Evolutionary conservation across 306 rosid genomes (phyloP), one percentile per base, ranked within the genome.

Genomic region (Pueraria montana): DNA sequence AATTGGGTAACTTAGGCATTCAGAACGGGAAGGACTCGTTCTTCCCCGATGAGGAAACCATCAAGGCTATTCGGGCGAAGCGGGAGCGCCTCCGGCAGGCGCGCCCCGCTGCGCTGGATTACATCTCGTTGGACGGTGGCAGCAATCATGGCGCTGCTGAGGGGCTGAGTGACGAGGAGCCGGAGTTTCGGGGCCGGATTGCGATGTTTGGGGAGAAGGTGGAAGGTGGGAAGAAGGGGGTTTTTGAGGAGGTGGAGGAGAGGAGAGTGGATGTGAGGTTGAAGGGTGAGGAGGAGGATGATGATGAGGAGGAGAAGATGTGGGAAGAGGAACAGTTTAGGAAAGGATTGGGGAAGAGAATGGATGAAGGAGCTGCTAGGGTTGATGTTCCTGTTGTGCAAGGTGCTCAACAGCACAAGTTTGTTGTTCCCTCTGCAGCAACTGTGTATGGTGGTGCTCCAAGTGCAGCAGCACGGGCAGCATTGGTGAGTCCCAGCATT

Each of bases 251-350:
- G 56, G 89, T 88, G 72, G 97, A 89, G 26, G 98, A 87, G 77
- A 85, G 88, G 43, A 74, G 46, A 12, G 76, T 70, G 83, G 90
- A 81, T 61, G 85, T 55, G 55, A 89, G 85, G 68, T 77, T 88
- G 45, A 87, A 83, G 67, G 87, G 71, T 30, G 66, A 24, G 6
- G 81, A 63, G 8, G 69, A 67, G 8, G 72, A 14, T 68, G 89
- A 83, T 23, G 85, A 74, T 1, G 92, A 93, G 5, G 98, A 96
- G 56, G 99, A 95, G 86, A 92, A 87, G 65, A 79, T 92, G 86
- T 96, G 99, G 99, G 99, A 96, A 81, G 96, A 92, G 42, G 99
- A 92, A 83, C 99, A 96, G 90, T 86, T 96, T 77, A 87, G 97
- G 85, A 96, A 96, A 89, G 99, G 97, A 3, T 76, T 96, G 86